Conservation (phyloP, 140 eudicot genomes). For the Eryngium alpinum region DNA sequence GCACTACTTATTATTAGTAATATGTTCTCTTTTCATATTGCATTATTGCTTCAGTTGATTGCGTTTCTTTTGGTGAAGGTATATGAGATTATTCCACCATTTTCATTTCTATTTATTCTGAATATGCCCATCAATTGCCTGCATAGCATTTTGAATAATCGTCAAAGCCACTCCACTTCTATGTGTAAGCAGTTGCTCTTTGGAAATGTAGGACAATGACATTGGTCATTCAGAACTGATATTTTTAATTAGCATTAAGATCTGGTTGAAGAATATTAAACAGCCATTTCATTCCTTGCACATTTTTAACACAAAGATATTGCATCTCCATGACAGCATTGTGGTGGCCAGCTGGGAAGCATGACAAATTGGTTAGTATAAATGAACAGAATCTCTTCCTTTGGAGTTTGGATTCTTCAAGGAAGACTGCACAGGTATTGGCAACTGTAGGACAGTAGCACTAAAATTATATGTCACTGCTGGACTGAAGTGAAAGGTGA, state of each 20-base stretch:
- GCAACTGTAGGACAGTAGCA: constrained; percentile 11
- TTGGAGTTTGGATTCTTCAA: constrained; percentile 95
- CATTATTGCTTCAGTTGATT: neutral
- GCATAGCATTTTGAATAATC: neutral
- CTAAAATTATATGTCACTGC: neutral
- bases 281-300: neutral
- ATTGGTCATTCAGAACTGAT: neutral
- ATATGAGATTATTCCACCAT: neutral
- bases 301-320: neutral
- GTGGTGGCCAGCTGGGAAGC: constrained; percentile 99
- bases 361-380: constrained; percentile 76
- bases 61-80: neutral
- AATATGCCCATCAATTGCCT: neutral
- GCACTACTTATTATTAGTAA: no score
- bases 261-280: neutral
- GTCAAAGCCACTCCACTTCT: neutral
- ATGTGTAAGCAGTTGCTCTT: neutral
- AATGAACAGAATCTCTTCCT: constrained; percentile 82
- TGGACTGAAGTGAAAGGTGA: no score
- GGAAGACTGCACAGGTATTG: constrained; percentile 89
- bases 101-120: neutral
- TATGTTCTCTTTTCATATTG: neutral
- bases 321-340: constrained; percentile 46
- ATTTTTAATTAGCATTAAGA: neutral
- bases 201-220: no score